Base-by-base conservation (phyloP, 2,329 filamentous ascomycete species). In the Calycina herbarum region DNA sequence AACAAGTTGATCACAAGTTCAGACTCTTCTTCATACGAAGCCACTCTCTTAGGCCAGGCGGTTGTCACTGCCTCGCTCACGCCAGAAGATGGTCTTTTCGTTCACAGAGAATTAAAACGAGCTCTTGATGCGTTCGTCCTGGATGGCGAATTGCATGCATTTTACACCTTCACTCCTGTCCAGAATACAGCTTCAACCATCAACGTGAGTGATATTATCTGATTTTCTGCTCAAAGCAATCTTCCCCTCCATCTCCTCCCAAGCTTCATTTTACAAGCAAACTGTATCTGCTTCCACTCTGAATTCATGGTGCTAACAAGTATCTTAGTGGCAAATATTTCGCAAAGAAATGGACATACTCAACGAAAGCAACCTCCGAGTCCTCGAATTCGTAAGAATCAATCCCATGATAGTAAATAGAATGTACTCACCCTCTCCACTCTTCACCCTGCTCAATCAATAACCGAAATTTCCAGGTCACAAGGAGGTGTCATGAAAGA, bases 91-190 rank as follows among this genome's bases (percentile, higher is more conserved):
- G 91, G 91, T 0, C 77, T 91, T 0, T 93, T 93, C 71, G 83
- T 93, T 20, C 81, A 93, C 70, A 81, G 85, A 57, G 91, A 94
- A 75, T 80, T 93, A 59, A 82, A 82, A 65, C 84, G 84, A 69
- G 89, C 90, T 0, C 80, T 93, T 2, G 81, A 84, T 67, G 89
- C 88, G 1, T 93, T 94, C 72, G 91, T 93, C 13, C 88, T 94
- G 85, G 90, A 93, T 73, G 88, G 89, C 3, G 91, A 94, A 68
- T 89, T 94, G 87, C 91, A 93, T 72, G 84, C 92, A 13, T 83
- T 93, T 58, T 94, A 93, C 74, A 87, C 86, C 45, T 93, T 93
- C 69, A 93, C 91, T 0, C 91, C 91, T 0, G 83, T 93, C 1
- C 87, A 91, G 59, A 81, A 85, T 59, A 79, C 81, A 31, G 79